Percentiles rank a stretch among this genome's conserved stretches.
These are phyloP conservation scores for Chaetoceros tenuissimus DNA, from an alignment of 108 stramenopile genomes.

Conservation along the genomic window DNA sequence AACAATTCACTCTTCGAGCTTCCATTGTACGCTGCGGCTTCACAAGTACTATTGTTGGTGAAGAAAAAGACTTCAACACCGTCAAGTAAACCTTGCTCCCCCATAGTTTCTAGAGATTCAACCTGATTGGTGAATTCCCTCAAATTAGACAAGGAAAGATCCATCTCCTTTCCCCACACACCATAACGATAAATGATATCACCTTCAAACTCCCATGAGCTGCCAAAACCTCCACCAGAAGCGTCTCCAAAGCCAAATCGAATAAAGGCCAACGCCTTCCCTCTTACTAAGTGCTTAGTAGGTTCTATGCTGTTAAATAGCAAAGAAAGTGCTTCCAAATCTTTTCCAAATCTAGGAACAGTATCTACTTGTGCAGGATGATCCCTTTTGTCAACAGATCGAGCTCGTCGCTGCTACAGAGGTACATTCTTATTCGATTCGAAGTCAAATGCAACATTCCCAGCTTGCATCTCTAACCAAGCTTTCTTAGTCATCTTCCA, in stretches of 20 bases:
- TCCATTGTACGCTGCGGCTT: slow-evolving; percentile 32
- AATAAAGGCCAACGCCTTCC: background rate
- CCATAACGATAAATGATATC: slow-evolving; percentile 7
- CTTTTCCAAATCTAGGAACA: slow-evolving; percentile 20
- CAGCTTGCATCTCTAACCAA: background rate
- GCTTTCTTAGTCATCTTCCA: slow-evolving; percentile 18
- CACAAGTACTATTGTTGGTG: slow-evolving; percentile 31
- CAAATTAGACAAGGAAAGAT: slow-evolving; percentile 15
- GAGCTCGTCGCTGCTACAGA: slow-evolving; percentile 7
- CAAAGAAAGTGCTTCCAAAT: slow-evolving; percentile 10
- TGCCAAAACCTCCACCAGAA: slow-evolving; percentile 28
- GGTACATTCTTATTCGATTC: too few species aligned
- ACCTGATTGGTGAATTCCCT: slow-evolving; percentile 14
- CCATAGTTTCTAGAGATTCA: slow-evolving; percentile 7
- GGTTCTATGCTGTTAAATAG: slow-evolving; percentile 7
- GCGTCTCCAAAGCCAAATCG: slow-evolving; percentile 43
- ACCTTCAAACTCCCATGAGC: background rate
- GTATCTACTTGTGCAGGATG: slow-evolving; percentile 11
- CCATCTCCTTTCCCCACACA: slow-evolving; percentile 4
- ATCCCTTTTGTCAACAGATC: background rate
- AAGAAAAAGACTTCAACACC: slow-evolving; percentile 28
- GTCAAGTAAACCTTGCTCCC: background rate
- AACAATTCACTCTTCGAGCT: slow-evolving; percentile 15
- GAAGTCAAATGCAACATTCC: too few species aligned
- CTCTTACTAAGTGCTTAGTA: background rate